Evolutionary conservation across 2,329 filamentous ascomycete genomes (phyloP), one percentile per base, ranked within the genome.

Genomic region (Fusarium sulawesiense): DNA sequence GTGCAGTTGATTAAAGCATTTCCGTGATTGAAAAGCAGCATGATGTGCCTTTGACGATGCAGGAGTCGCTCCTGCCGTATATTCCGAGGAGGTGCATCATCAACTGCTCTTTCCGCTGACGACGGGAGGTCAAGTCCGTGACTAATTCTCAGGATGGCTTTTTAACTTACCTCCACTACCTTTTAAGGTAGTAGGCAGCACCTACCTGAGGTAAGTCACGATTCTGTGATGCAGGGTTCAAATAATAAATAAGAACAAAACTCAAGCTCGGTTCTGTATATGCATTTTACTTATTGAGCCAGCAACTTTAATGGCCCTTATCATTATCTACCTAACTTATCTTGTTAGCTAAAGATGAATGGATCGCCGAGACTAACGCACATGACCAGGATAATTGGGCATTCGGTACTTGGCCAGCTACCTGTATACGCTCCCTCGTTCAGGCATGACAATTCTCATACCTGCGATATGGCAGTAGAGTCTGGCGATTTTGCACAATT

Each of bases 401-500:
- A 41, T 47, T 57, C 56, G 50, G 34, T 48, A 13, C 46, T 69
- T 54, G 45, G 37, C 50, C 61, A 44, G 49, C 55, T 70, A 37
- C 23, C 37, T 47, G 40, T 29, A 60, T 60, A 56, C 45, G 34
- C 23, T 42, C 23, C 45, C 30, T 54, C 53, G 20, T 41, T 48
- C 30, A 48, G 45, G 34, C 51, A 66, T 60, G 25, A 61, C 21
- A 30, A 55, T 10, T 56, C 32, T 49, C 21, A 47, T 42, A 27
- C 34, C 9, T 41, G 29, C 60, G 62, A 40, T 54, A 76, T 76
- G 74, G 46, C 64, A 21, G 40, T 14, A 34, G 54, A 72, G 12
- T 55, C 64, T 23, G 61, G 48, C 40, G 55, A 61, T 40, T 16
- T 75, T 30, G n/a, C 64, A 16, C 60, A 71, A 37, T 53, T 73